phyloP scores from a whole-genome alignment of 345 rosid species.

The Isatis tinctoria region DNA sequence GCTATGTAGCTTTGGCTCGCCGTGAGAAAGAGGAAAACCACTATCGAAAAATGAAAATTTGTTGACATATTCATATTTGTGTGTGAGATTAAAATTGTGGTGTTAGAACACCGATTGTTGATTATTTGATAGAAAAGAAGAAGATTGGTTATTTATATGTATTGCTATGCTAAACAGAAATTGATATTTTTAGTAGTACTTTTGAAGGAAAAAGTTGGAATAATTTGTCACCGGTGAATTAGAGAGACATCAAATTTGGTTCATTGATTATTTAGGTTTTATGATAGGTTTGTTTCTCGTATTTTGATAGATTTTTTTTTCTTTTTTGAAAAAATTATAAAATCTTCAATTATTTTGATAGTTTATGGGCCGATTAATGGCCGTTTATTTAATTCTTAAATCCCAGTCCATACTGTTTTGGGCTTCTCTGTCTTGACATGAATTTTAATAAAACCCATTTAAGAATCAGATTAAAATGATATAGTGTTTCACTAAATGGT shows the following conservation, averaged over 20 bases:
- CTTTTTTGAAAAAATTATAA: neutral
- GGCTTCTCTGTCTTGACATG: too few relatives aligned
- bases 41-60: constrained; percentile 7
- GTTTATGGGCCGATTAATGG: too few relatives aligned
- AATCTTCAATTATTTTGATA: neutral
- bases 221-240: constrained; percentile 14
- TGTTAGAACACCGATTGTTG: constrained; percentile 15
- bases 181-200: constrained; percentile 6
- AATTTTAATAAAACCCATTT: too few relatives aligned
- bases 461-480: too few relatives aligned
- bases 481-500: neutral
- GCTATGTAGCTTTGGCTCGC: neutral
- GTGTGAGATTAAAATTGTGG: neutral
- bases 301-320: too few relatives aligned
- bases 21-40: constrained; percentile 9
- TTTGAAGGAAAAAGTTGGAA: neutral
- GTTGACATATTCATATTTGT: neutral
- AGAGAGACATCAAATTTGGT: constrained; percentile 12
- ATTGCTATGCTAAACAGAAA: neutral
- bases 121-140: constrained; percentile 19
- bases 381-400: too few relatives aligned
- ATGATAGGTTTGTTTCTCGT: too few relatives aligned
- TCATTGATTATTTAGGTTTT: neutral
- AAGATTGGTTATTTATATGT: constrained; percentile 7
- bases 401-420: too few relatives aligned